Evolutionary conservation across 2,329 filamentous ascomycete species (phyloP).

Genomic region (Thelonectria rubi): DNA sequence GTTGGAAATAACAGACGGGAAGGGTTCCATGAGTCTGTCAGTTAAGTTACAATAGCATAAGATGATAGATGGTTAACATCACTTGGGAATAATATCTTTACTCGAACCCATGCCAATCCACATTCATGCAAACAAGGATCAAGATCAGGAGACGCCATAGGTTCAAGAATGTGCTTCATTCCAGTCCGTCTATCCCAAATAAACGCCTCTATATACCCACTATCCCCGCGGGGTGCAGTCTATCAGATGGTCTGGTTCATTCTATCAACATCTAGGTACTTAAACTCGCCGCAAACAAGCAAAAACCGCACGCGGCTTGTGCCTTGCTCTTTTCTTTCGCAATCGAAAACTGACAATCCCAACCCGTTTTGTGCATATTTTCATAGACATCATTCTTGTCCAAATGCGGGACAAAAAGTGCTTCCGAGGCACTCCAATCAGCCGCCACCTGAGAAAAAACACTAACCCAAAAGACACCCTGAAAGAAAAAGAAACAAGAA

Average conservation of each 20-base stretch:
- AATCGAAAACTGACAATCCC: neutral
- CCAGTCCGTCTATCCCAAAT: conserved; percentile 40
- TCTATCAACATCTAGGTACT: conserved; percentile 31
- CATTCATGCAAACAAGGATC: neutral
- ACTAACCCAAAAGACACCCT: conserved; percentile 8
- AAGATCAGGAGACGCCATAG: neutral
- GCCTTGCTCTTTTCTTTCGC: neutral
- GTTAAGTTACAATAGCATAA: neutral
- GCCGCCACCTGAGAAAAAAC: conserved; percentile 13
- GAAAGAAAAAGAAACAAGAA: conserved; percentile 12
- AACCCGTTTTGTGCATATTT: neutral
- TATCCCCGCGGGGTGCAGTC: conserved; percentile 22
- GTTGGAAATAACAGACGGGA: conserved; percentile 1
- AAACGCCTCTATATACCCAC: conserved; percentile 39
- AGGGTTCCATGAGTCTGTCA: conserved; percentile 1
- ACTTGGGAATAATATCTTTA: neutral
- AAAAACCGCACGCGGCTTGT: neutral
- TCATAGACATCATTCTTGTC: neutral
- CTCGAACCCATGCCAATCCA: neutral
- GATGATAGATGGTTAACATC: conserved; percentile 6
- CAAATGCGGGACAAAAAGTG: conserved; percentile 12
- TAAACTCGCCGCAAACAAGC: conserved; percentile 2
- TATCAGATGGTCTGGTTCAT: conserved; percentile 24
- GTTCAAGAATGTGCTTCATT: conserved; percentile 32
- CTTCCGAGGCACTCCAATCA: conserved; percentile 11